phyloP scores from a whole-genome alignment of 83 land plant species.

The Picea engelmannii region DNA sequence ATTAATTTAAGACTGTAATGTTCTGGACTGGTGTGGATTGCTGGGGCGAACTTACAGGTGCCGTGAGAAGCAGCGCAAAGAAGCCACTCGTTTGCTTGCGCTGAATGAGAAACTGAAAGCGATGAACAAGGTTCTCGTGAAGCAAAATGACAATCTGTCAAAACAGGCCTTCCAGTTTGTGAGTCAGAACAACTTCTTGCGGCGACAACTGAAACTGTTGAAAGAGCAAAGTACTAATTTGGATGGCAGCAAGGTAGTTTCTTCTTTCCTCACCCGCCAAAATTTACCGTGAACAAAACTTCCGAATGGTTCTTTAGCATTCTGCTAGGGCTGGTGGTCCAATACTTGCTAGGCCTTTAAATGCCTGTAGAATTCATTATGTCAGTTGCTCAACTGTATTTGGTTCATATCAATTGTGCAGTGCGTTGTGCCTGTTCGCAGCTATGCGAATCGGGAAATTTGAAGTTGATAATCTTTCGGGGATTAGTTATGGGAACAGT shows the following conservation, averaged over 20 bases:
- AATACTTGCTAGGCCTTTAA: neutral
- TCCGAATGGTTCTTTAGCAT: neutral
- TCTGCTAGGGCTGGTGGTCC: neutral
- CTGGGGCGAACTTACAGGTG: constrained; percentile 27
- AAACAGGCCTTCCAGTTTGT: constrained; percentile 51
- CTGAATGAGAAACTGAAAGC: constrained; percentile 50
- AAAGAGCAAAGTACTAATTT: constrained; percentile 13
- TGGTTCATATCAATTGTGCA: neutral
- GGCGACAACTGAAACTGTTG: constrained; percentile 39
- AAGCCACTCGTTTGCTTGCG: constrained; percentile 40
- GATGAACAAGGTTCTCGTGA: constrained; percentile 51
- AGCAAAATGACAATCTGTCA: constrained; percentile 45
- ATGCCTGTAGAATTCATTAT: neutral
- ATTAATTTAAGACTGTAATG: neutral
- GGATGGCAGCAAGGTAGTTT: constrained; percentile 9
- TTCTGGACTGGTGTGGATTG: neutral
- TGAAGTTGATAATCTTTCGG: too few relatives aligned
- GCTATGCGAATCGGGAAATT: too few relatives aligned
- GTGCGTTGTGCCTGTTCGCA: too few relatives aligned
- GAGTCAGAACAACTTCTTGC: constrained; percentile 34
- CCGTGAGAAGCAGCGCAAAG: constrained; percentile 56
- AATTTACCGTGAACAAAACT: neutral
- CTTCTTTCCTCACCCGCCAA: neutral
- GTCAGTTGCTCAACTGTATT: neutral
- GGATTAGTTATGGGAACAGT: too few relatives aligned